These are phyloP conservation scores for Rhypophila decipiens DNA, from an alignment of 495 filamentous ascomycete species.

Conservation along the genomic window DNA sequence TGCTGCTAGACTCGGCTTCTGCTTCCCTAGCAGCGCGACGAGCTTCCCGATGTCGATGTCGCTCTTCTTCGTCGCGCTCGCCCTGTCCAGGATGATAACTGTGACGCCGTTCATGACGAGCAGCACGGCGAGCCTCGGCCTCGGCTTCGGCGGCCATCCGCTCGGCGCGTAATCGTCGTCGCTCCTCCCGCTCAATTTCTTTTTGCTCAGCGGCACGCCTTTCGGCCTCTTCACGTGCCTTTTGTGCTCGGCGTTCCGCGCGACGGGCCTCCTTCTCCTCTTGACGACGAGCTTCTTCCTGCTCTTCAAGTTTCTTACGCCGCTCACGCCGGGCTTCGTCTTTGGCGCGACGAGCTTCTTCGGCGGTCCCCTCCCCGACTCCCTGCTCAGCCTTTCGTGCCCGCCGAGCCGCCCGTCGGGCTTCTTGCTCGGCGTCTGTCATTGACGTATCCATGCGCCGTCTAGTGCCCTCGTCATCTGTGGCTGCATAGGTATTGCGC, in stretches of 20 bases:
- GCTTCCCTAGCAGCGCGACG: conserved; percentile 35
- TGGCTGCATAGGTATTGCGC: conserved; percentile 35
- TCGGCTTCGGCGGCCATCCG: conserved; percentile 38
- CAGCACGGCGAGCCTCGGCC: conserved; percentile 40
- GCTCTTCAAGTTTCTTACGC: conserved; percentile 36
- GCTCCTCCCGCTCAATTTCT: conserved; percentile 38
- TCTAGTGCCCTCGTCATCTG: conserved; percentile 33
- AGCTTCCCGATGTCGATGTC: conserved; percentile 42
- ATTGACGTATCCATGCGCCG: conserved; percentile 21
- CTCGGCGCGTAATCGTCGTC: conserved; percentile 35
- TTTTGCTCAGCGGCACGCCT: conserved; percentile 32
- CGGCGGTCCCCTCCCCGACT: conserved; percentile 41
- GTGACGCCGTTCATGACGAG: conserved; percentile 28
- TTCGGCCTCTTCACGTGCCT: conserved; percentile 37
- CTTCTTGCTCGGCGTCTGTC: conserved; percentile 46
- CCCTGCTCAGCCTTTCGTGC: conserved; percentile 42
- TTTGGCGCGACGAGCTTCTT: conserved; percentile 38
- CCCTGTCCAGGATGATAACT: conserved; percentile 11
- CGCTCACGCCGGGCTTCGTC: conserved; percentile 41
- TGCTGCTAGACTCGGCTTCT: conserved; percentile 1
- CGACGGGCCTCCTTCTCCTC: conserved; percentile 48
- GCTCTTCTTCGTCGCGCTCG: conserved; percentile 37
- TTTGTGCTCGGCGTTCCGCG: conserved; percentile 42
- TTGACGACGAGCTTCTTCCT: conserved; percentile 39
- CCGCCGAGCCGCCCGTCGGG: conserved; percentile 46